Conservation (phyloP, 2,329 filamentous ascomycete species). For the Claviceps arundinis region DNA sequence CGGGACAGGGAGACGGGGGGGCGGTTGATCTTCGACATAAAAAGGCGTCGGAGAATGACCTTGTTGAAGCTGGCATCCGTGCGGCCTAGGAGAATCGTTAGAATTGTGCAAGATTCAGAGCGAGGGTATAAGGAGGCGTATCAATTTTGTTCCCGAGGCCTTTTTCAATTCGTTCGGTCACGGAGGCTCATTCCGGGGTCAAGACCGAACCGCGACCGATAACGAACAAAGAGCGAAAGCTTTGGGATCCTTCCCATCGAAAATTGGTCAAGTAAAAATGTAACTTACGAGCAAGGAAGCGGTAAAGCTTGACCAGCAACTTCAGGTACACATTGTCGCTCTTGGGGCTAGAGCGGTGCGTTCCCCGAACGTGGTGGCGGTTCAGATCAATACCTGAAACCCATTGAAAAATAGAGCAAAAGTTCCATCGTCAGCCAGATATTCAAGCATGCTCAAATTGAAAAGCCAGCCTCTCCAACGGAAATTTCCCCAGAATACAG, state of each 20-base stretch:
- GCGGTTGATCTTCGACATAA: conserved; percentile 98
- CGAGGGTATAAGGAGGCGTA: too few species aligned
- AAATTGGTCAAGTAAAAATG: conserved; percentile 36
- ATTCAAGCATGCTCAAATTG: conserved; percentile 46
- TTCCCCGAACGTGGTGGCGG: conserved; percentile 54
- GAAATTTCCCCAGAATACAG: not conserved
- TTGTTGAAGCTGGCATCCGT: conserved; percentile 99
- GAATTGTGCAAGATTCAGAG: not conserved
- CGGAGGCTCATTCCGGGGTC: not conserved
- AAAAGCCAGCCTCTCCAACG: conserved; percentile 8
- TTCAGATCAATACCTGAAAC: conserved; percentile 56
- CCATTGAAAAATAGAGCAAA: conserved; percentile 18
- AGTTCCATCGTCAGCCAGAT: conserved; percentile 45
- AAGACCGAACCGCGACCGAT: not conserved
- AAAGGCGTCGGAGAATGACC: conserved; percentile 90
- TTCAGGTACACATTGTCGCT: conserved; percentile 97
- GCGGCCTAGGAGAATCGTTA: conserved; percentile 47
- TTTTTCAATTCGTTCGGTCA: not conserved
- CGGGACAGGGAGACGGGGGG: conserved; percentile 89
- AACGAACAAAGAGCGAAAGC: not conserved
- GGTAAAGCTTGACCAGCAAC: conserved; percentile 96
- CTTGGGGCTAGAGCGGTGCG: conserved; percentile 90
- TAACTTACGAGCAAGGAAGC: conserved; percentile 78
- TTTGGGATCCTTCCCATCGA: not conserved
- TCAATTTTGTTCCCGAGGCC: too few species aligned